Percentiles rank a stretch among this genome's conserved stretches.
Conservation (phyloP, 169 alveolate genomes). For the Theileria sp. region DNA sequence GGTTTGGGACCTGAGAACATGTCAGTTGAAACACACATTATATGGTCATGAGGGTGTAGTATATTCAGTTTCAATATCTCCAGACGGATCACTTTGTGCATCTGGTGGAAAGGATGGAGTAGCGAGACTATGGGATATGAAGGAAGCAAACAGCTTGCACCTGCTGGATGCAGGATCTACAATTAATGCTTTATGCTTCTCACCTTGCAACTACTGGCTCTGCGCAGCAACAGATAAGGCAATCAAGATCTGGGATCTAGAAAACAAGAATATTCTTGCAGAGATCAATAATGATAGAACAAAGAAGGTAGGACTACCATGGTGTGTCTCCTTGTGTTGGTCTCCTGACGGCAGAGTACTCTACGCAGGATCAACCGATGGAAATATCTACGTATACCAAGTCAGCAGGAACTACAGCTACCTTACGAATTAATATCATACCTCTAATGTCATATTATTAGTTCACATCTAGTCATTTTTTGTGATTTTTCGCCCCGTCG, state of each 20-base stretch:
- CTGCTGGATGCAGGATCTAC: conserved; percentile 89
- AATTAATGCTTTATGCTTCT: conserved; percentile 91
- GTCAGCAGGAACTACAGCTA: conserved; percentile 70
- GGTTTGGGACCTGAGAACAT: conserved; percentile 91
- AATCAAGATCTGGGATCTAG: conserved; percentile 92
- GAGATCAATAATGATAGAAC: conserved; percentile 87
- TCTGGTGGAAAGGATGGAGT: conserved; percentile 98
- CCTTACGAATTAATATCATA: conserved; percentile 37
- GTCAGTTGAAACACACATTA: conserved; percentile 90
- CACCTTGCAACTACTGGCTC: conserved; percentile 94
- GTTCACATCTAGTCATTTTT: background rate
- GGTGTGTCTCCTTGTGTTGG: conserved; percentile 93
- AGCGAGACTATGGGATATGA: conserved; percentile 93
- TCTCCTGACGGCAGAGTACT: conserved; percentile 89
- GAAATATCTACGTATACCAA: conserved; percentile 87
- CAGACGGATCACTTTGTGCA: conserved; percentile 96
- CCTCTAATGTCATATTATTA: conserved; percentile 10
- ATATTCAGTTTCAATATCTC: conserved; percentile 92
- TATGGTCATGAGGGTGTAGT: conserved; percentile 95
- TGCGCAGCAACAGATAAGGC: conserved; percentile 93
- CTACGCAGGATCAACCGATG: conserved; percentile 91
- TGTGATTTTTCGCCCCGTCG: background rate
- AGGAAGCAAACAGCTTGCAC: conserved; percentile 92
- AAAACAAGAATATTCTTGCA: conserved; percentile 88
- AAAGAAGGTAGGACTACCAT: conserved; percentile 89